phyloP scores from a whole-genome alignment of 208 protist species.

The Acanthamoeba quina region DNA sequence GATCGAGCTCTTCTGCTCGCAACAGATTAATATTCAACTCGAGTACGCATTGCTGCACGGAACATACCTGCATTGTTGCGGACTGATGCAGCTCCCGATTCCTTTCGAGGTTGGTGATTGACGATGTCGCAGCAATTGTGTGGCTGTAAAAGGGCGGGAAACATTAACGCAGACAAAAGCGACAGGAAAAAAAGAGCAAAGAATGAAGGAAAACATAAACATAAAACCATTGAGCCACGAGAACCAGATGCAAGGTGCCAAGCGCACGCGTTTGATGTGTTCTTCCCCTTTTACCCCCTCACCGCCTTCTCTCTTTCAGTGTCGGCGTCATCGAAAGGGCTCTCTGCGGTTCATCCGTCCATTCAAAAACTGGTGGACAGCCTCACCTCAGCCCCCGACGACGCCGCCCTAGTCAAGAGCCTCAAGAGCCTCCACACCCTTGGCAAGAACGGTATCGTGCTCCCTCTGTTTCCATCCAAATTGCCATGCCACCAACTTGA shows the following conservation, averaged over 20 bases:
- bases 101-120: too few species aligned
- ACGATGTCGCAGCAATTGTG: too few species aligned
- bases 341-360: conserved; percentile 19
- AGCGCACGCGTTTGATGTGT: not conserved
- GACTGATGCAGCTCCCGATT: not conserved
- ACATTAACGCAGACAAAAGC: not conserved
- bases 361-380: conserved; percentile 53
- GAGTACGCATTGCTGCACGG: not conserved
- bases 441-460: not conserved
- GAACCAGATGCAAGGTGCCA: not conserved
- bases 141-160: not conserved
- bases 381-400: not conserved
- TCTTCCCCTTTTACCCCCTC: not conserved
- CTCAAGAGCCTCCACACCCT: conserved; percentile 46
- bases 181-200: not conserved
- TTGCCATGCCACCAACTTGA: not conserved
- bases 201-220: not conserved
- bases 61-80: not conserved
- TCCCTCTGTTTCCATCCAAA: not conserved
- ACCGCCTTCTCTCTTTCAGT: not conserved
- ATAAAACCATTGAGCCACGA: not conserved
- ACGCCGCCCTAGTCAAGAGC: not conserved
- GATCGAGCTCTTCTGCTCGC: not conserved
- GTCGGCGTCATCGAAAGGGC: conserved; percentile 24
- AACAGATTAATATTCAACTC: not conserved